phyloP scores from a whole-genome alignment of 805 yeast species.

The Grigorovia yakushimaensis region DNA sequence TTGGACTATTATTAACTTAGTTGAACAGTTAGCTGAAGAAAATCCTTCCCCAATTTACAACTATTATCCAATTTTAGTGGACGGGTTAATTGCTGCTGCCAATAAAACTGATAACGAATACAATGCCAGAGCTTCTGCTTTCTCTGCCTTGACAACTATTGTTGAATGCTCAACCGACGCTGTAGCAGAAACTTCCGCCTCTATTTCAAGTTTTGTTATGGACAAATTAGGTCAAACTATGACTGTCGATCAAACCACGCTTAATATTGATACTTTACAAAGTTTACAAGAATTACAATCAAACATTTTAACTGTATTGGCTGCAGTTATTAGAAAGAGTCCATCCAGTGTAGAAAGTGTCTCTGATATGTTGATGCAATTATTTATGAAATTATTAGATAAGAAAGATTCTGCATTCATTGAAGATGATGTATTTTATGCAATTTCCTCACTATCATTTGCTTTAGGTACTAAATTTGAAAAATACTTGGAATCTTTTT shows the following conservation, averaged over 20 bases:
- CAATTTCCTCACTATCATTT: slow-evolving; percentile 81
- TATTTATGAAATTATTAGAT: slow-evolving; percentile 63
- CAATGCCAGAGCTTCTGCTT: slow-evolving; percentile 90
- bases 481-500: slow-evolving; percentile 69
- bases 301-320: slow-evolving; percentile 64
- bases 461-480: slow-evolving; percentile 64
- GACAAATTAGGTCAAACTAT: slow-evolving; percentile 64
- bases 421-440: slow-evolving; percentile 91
- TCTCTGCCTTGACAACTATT: slow-evolving; percentile 79
- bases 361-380: slow-evolving; percentile 75
- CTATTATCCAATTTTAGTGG: slow-evolving; percentile 61
- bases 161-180: slow-evolving; percentile 67
- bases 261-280: slow-evolving; percentile 59
- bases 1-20: slow-evolving; percentile 89
- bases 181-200: slow-evolving; percentile 57
- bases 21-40: slow-evolving; percentile 58
- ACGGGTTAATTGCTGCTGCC: slow-evolving; percentile 59
- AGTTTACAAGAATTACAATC: slow-evolving; percentile 84
- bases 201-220: slow-evolving; percentile 66
- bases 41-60: slow-evolving; percentile 59
- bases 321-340: slow-evolving; percentile 76
- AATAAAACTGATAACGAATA: slow-evolving; percentile 72
- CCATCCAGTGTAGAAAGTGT: slow-evolving; percentile 55
- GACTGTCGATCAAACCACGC: slow-evolving; percentile 46
- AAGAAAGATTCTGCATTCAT: slow-evolving; percentile 54